Evolutionary conservation across 169 alveolate species (phyloP).

Genomic region (Cryptosporidium xiaoi): DNA sequence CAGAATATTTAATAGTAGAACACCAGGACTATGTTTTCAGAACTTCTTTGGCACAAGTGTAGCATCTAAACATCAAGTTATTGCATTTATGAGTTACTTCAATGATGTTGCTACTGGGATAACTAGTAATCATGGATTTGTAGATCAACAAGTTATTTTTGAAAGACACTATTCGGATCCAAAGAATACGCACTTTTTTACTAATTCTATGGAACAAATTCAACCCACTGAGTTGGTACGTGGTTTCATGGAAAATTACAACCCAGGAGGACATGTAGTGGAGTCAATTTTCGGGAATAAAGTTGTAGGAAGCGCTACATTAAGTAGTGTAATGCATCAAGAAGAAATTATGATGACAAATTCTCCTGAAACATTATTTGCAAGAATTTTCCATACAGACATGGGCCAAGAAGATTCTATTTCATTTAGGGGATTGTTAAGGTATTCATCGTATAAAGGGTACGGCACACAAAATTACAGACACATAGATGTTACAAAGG

Average conservation of each 20-base stretch:
- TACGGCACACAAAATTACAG: neutral
- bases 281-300: slow-evolving; percentile 39
- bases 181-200: neutral
- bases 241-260: slow-evolving; percentile 38
- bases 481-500: neutral
- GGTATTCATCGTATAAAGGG: slow-evolving; percentile 13
- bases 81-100: too few species aligned
- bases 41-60: too few species aligned
- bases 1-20: neutral
- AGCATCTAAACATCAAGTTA: too few species aligned
- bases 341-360: slow-evolving; percentile 40
- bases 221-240: neutral
- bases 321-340: slow-evolving; percentile 16
- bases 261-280: slow-evolving; percentile 24
- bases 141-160: neutral
- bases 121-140: neutral
- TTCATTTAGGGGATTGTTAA: slow-evolving; percentile 33
- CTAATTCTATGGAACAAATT: neutral
- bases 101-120: too few species aligned
- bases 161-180: neutral
- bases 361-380: slow-evolving; percentile 44
- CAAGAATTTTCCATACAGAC: slow-evolving; percentile 5
- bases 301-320: slow-evolving; percentile 13
- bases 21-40: too few species aligned
- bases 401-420: slow-evolving; percentile 7